phyloP scores from a whole-genome alignment of 495 filamentous ascomycete genomes.

The Penicillium maclennaniae region DNA sequence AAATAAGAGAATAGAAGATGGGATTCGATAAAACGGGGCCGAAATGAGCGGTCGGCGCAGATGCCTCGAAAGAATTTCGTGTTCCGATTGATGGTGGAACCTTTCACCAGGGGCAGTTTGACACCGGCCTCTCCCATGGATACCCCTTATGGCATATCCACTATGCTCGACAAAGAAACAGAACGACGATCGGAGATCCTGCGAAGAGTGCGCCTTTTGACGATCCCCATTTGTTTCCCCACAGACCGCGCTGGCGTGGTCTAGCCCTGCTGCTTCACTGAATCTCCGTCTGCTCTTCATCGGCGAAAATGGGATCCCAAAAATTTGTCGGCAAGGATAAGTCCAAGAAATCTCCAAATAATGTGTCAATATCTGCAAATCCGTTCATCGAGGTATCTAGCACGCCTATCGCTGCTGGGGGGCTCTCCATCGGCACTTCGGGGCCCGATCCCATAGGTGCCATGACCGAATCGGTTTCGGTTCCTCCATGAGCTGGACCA shows the following conservation, averaged over 20 bases:
- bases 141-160: not conserved
- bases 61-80: not conserved
- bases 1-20: not conserved
- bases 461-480: not conserved
- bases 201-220: not conserved
- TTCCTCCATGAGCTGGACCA: not conserved
- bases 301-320: constrained; percentile 41
- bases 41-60: not conserved
- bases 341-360: constrained; percentile 43
- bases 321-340: constrained; percentile 41
- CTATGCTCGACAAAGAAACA: not conserved
- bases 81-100: not conserved
- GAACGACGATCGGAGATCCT: not conserved
- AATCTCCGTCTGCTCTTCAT: constrained; percentile 6
- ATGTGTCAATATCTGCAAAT: constrained; percentile 37
- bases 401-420: constrained; percentile 3
- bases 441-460: not conserved
- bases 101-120: not conserved
- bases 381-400: constrained; percentile 15
- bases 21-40: not conserved
- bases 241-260: not conserved
- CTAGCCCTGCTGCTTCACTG: not conserved
- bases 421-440: not conserved
- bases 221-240: constrained; percentile 7
- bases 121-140: not conserved